Evolutionary conservation across 208 protist genomes (phyloP).

Genomic region (Trypanosoma lewisi): DNA sequence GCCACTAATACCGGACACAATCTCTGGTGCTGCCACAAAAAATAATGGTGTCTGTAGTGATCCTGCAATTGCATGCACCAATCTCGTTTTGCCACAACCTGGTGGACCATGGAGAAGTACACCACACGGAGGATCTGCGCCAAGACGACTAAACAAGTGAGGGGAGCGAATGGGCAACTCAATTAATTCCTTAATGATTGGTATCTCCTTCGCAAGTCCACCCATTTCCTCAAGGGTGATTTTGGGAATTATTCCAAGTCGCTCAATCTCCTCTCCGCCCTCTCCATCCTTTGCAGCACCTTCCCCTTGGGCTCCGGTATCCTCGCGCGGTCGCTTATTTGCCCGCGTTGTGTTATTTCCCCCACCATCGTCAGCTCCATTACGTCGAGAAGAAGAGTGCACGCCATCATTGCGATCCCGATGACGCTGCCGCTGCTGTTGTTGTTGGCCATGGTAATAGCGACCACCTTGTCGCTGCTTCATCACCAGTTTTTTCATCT

Average conservation of each 20-base stretch:
- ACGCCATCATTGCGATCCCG: neutral
- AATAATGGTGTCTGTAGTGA: conserved; percentile 94
- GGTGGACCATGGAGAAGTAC: conserved; percentile 97
- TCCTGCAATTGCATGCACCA: conserved; percentile 95
- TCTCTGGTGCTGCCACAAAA: conserved; percentile 94
- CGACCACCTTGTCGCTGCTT: conserved; percentile 11
- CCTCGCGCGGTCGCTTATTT: conserved; percentile 14
- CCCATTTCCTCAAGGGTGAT: conserved; percentile 91
- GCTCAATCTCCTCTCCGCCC: conserved; percentile 26
- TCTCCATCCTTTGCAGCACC: conserved; percentile 27
- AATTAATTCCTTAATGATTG: conserved; percentile 95
- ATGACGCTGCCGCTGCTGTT: conserved; percentile 5
- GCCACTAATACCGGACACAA: conserved; percentile 98
- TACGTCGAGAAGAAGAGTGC: conserved; percentile 10
- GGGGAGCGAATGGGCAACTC: conserved; percentile 94
- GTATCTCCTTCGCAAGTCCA: conserved; percentile 86
- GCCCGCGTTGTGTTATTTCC: neutral
- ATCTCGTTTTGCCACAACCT: conserved; percentile 95
- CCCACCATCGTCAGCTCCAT: neutral
- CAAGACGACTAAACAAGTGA: conserved; percentile 94
- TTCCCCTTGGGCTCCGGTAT: conserved; percentile 9
- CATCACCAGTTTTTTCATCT: conserved; percentile 26
- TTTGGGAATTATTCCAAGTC: conserved; percentile 76
- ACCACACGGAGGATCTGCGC: conserved; percentile 94
- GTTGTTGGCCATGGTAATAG: conserved; percentile 5